A percentile compares a stretch with the other conserved stretches of the same genome.
phyloP scores from a whole-genome alignment of 1,284 basidiomycete species.

The Austroboletus niveus region DNA sequence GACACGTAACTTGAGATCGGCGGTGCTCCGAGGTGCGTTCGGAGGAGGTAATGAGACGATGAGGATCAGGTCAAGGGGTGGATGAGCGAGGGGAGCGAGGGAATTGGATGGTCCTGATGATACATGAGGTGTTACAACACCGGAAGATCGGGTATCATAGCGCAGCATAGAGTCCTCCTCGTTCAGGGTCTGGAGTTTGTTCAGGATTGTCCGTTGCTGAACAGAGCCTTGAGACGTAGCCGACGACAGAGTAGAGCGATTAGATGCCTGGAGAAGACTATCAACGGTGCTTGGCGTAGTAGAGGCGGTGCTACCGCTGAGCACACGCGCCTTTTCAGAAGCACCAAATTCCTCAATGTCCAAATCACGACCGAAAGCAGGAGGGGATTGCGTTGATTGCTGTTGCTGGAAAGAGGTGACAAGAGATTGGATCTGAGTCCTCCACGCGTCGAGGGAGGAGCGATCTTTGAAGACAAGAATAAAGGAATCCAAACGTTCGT shows the following conservation, averaged over 20 bases:
- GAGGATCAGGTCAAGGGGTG: conserved; percentile 88
- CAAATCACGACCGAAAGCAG: conserved; percentile 39
- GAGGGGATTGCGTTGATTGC: conserved; percentile 32
- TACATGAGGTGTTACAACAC: conserved; percentile 69
- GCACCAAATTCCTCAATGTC: conserved; percentile 77
- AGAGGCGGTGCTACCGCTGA: conserved; percentile 67
- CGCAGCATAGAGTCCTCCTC: conserved; percentile 65
- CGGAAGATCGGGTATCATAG: conserved; percentile 49
- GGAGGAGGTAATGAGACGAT: conserved; percentile 85
- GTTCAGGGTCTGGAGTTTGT: conserved; percentile 62
- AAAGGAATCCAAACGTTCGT: conserved; percentile 89
- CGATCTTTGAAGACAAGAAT: conserved; percentile 92
- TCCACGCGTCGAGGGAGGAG: conserved; percentile 88
- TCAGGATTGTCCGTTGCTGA: conserved; percentile 36
- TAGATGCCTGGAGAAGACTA: conserved; percentile 65
- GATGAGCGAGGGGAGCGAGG: conserved; percentile 77
- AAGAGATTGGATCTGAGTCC: conserved; percentile 71
- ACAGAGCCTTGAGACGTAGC: conserved; percentile 65
- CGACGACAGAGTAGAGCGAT: conserved; percentile 65
- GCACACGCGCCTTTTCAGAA: conserved; percentile 70
- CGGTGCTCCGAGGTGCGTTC: conserved; percentile 69
- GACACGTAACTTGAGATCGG: conserved; percentile 80
- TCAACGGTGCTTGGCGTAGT: conserved; percentile 68
- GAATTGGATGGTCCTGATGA: conserved; percentile 77
- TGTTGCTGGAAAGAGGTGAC: conserved; percentile 62